A percentile compares a stretch with the other conserved stretches of the same genome.
These are phyloP conservation scores for Exsudoporus frostii DNA, from an alignment of 768 basidiomycete genomes.

Conservation along the genomic window DNA sequence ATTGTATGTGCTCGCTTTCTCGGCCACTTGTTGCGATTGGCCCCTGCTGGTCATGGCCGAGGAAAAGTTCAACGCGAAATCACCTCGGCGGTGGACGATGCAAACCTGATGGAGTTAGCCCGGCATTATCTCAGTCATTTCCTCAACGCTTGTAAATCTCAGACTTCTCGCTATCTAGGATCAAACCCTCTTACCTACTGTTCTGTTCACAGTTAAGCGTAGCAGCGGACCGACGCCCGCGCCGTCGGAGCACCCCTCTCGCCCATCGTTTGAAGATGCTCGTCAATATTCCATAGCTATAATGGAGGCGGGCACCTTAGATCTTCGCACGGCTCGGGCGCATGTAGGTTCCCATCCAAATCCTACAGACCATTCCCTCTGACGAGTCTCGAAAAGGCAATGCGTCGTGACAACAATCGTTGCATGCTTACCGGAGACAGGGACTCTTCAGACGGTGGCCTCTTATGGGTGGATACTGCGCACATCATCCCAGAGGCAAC, in stretches of 20 bases:
- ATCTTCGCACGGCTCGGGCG: not conserved
- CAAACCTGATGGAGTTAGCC: not conserved
- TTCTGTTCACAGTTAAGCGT: not conserved
- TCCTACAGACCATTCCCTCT: not conserved
- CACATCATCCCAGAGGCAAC: not conserved
- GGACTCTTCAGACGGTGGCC: not conserved
- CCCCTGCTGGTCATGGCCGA: not conserved
- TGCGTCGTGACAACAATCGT: not conserved
- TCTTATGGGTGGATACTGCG: not conserved
- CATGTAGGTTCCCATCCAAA: not conserved
- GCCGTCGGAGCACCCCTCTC: not conserved
- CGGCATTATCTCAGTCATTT: not conserved
- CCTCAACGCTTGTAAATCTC: not conserved
- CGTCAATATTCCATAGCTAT: not conserved
- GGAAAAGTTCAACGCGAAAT: slow-evolving; percentile 3
- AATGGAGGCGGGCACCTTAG: not conserved
- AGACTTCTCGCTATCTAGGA: no score
- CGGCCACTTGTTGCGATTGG: not conserved
- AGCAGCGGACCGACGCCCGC: not conserved
- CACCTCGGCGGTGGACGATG: not conserved
- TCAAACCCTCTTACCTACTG: not conserved
- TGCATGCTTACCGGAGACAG: not conserved
- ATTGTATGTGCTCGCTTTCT: not conserved
- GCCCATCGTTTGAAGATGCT: not conserved
- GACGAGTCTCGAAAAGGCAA: not conserved